Conservation (phyloP, 1,139 yeast species). For the Hemisphaericaspora xylofermentans region DNA sequence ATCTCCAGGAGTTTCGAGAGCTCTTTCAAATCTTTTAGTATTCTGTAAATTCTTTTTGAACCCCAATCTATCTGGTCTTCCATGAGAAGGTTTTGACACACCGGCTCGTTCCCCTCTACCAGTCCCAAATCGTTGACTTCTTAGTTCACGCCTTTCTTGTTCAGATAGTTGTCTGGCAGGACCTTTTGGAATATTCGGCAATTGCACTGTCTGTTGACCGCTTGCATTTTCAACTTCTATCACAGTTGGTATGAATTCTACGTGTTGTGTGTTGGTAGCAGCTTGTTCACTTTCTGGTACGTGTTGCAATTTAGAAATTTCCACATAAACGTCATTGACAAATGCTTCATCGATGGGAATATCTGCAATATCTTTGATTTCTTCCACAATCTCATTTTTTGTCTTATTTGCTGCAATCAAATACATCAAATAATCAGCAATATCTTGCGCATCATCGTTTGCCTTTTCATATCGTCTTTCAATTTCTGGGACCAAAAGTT, state of each 20-base stretch:
- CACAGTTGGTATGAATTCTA: neutral
- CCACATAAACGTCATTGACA: conserved; percentile 54
- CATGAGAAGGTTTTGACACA: conserved; percentile 5
- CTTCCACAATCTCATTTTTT: conserved; percentile 61
- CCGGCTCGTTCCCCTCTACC: conserved; percentile 10
- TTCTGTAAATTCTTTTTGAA: conserved; percentile 24
- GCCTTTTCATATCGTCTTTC: conserved; percentile 30
- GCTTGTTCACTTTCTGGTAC: neutral
- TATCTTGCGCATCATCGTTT: conserved; percentile 69
- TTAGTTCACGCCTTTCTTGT: conserved; percentile 13
- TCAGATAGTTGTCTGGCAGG: conserved; percentile 17
- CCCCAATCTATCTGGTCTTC: conserved; percentile 24
- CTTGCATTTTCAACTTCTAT: conserved; percentile 10
- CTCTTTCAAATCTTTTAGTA: conserved; percentile 40
- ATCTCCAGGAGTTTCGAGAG: conserved; percentile 24
- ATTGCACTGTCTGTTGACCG: conserved; percentile 3
- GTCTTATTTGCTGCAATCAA: conserved; percentile 72
- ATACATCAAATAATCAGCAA: conserved; percentile 76
- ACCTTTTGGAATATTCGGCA: conserved; percentile 9
- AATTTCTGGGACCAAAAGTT: conserved; percentile 37
- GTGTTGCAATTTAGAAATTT: conserved; percentile 32
- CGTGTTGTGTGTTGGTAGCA: neutral
- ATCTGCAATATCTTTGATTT: conserved; percentile 65
- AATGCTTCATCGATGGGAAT: conserved; percentile 55
- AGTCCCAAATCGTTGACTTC: conserved; percentile 15